Evolutionary conservation across 768 basidiomycete genomes (phyloP), one percentile per base, ranked within the genome.

Genomic region (Mycena pura): DNA sequence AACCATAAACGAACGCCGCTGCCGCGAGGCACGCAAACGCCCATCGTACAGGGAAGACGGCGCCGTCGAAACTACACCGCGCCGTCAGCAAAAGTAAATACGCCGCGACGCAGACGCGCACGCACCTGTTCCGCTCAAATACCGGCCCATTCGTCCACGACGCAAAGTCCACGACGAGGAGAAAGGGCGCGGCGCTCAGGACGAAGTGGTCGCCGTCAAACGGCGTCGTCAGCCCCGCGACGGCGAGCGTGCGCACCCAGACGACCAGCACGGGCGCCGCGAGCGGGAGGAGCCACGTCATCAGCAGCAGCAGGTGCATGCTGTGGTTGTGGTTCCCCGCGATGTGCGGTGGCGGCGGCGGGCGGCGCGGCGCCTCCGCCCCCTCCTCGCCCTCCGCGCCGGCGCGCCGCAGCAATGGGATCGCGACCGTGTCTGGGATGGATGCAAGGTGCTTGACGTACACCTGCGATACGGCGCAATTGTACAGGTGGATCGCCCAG

Each of bases 221-320:
- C 3, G 91, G 91, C 6, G 88, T 88, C 8, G 84, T 88, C 61
- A 86, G 83, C 1, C 92, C 91, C 10, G 93, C 91, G 0, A 91
- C 91, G 34, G 85, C 81, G 11, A 96, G 77, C 36, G 95, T 96
- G 48, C 94, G 85, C 3, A 89, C 90, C 96, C 96, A 98, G 3
- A 96, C 94, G 2, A 85, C 89, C 24, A 98, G 78, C 6, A 90
- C 88, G 0, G 93, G 89, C 3, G 87, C 89, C 6, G 82, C 82
- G 55, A 93, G 78, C 1, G 95, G 95, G 0, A 96, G 76, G 3
- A 95, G 78, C 84, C 88, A 89, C 17, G 91, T 89, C 84, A 95
- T 86, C 31, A 95, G 77, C 50, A 95, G 76, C 11, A 95, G 73
- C 1, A 92, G 28, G 64, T 92, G 88, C 58, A 80, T 73, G 55